Evolutionary conservation across 176 grass and related monocot species (phyloP).

Genomic region (Juncus effusus): DNA sequence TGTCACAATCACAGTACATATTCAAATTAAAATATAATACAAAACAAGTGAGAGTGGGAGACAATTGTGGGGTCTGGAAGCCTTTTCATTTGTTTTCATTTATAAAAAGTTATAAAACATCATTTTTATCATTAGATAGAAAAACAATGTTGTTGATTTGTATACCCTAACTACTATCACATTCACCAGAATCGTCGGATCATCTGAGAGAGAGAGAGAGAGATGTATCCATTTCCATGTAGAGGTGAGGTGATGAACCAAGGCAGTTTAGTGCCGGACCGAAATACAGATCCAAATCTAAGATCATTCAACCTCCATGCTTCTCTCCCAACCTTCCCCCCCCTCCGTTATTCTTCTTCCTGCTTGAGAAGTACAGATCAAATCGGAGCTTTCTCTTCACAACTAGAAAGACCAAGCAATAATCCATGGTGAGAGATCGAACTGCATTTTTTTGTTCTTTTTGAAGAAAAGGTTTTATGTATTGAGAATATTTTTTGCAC

Average conservation of each 20-base stretch:
- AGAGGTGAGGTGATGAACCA: constrained; percentile 9
- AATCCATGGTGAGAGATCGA: constrained; percentile 26
- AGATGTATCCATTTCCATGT: constrained; percentile 23
- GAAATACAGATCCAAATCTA: constrained; percentile 14
- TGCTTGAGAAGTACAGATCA: constrained; percentile 18
- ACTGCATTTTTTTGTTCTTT: background rate
- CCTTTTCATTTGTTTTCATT: too few species aligned
- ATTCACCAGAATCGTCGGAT: constrained; percentile 40
- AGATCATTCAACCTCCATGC: constrained; percentile 9
- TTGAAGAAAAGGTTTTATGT: too few species aligned
- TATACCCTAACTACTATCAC: constrained; percentile 4
- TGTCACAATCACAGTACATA: too few species aligned
- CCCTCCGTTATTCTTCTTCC: constrained; percentile 18
- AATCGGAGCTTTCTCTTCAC: constrained; percentile 16
- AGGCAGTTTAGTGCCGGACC: constrained; percentile 1
- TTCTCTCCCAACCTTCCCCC: constrained; percentile 1
- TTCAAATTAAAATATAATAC: too few species aligned
- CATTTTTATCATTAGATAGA: too few species aligned
- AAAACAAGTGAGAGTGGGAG: too few species aligned
- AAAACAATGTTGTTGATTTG: background rate
- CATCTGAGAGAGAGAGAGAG: background rate
- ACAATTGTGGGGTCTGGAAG: too few species aligned
- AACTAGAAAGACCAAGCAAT: constrained; percentile 21
- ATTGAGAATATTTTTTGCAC: too few species aligned
- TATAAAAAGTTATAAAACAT: too few species aligned